Evolutionary conservation across 2,329 filamentous ascomycete species (phyloP).

Genomic region (Fusarium sp.): DNA sequence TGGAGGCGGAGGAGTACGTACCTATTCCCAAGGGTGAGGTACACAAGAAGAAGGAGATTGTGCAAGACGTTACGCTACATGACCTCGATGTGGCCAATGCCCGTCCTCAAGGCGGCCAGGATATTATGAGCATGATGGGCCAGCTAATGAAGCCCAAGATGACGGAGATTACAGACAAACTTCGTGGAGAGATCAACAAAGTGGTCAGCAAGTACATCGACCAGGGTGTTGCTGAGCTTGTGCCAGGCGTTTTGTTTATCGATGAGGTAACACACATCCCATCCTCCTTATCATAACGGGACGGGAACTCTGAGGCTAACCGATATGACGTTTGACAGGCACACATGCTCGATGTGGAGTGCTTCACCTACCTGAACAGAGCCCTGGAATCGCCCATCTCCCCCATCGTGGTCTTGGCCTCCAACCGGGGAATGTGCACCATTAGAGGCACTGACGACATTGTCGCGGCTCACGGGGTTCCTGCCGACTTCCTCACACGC

Average conservation of each 20-base stretch:
- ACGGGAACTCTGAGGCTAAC: slow-evolving; percentile 38
- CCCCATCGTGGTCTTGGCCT: slow-evolving; percentile 96
- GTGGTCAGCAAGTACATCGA: slow-evolving; percentile 99
- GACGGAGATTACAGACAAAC: slow-evolving; percentile 98
- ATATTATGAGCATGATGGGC: slow-evolving; percentile 99
- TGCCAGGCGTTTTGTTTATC: slow-evolving; percentile 98
- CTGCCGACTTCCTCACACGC: slow-evolving; percentile 90
- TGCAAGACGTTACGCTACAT: slow-evolving; percentile 97
- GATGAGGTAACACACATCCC: slow-evolving; percentile 76
- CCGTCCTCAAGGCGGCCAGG: slow-evolving; percentile 93
- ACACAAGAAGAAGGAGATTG: slow-evolving; percentile 99
- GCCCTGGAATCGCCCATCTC: slow-evolving; percentile 96
- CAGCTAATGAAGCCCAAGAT: slow-evolving; percentile 99
- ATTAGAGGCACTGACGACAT: slow-evolving; percentile 88
- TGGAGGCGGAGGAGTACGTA: slow-evolving; percentile 98
- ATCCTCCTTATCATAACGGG: slow-evolving; percentile 22
- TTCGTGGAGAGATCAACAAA: slow-evolving; percentile 97
- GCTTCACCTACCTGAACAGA: slow-evolving; percentile 98
- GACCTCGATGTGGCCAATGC: slow-evolving; percentile 97
- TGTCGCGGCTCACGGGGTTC: slow-evolving; percentile 90
- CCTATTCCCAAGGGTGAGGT: slow-evolving; percentile 99
- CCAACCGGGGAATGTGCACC: slow-evolving; percentile 92
- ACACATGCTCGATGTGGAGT: slow-evolving; percentile 99
- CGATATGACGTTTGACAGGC: slow-evolving; percentile 66
- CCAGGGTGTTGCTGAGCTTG: slow-evolving; percentile 95